These are phyloP conservation scores for Aspergillus ibericus DNA, from an alignment of 2,329 filamentous ascomycete species.

Conservation along the genomic window DNA sequence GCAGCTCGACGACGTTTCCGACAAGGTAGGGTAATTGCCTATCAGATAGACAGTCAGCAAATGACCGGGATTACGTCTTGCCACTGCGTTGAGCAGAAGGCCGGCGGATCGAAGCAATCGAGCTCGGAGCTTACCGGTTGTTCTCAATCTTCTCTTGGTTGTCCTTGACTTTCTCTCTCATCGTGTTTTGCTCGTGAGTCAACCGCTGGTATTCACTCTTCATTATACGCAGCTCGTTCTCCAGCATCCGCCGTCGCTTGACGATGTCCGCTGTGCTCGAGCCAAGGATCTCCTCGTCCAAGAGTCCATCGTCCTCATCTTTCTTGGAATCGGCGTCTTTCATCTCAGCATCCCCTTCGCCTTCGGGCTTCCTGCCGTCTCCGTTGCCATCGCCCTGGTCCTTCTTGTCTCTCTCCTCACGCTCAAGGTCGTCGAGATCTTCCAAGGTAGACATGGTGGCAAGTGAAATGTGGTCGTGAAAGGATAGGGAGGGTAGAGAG, in stretches of 20 bases:
- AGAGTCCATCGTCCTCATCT: slow-evolving; percentile 72
- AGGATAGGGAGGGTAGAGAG: background rate
- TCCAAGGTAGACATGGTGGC: slow-evolving; percentile 79
- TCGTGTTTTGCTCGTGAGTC: slow-evolving; percentile 90
- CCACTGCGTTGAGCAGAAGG: slow-evolving; percentile 4
- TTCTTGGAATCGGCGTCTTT: slow-evolving; percentile 75
- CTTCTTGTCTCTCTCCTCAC: slow-evolving; percentile 72
- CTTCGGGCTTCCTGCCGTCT: slow-evolving; percentile 57
- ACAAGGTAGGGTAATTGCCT: slow-evolving; percentile 98
- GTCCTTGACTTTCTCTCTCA: slow-evolving; percentile 99
- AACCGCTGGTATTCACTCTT: slow-evolving; percentile 93
- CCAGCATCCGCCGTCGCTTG: slow-evolving; percentile 84
- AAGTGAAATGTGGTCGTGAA: background rate
- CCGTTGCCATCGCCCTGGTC: slow-evolving; percentile 58
- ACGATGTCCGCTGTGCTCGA: slow-evolving; percentile 93
- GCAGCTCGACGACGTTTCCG: slow-evolving; percentile 94
- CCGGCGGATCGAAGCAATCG: background rate
- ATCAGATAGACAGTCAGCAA: slow-evolving; percentile 13
- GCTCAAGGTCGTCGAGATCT: slow-evolving; percentile 86
- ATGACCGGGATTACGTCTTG: background rate
- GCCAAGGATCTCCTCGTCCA: slow-evolving; percentile 90
- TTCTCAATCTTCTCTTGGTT: slow-evolving; percentile 99
- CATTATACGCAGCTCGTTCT: slow-evolving; percentile 99
- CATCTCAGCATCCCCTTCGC: slow-evolving; percentile 83
- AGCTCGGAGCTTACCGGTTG: slow-evolving; percentile 68